Conservation (phyloP, 225 moss, liverwort and hornwort genomes). For the Bryum argenteum region DNA sequence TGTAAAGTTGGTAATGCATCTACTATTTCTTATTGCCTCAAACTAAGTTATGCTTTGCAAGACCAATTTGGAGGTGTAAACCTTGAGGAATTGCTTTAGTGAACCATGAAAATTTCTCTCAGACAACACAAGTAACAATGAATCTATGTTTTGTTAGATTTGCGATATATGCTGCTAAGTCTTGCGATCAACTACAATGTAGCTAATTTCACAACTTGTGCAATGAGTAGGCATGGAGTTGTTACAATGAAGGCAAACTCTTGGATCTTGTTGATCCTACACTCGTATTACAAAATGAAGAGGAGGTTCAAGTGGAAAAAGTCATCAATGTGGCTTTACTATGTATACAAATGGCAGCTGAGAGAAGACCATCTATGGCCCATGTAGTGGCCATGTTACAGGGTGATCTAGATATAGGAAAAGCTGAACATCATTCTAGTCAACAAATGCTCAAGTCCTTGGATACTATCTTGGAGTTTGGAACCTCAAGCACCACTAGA, state of each 20-base stretch:
- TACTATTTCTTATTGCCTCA: no score
- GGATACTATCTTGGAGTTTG: neutral
- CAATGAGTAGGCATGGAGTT: neutral
- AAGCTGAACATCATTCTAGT: neutral
- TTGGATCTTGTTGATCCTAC: slow-evolving; percentile 2
- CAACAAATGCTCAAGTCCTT: neutral
- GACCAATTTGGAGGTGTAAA: no score
- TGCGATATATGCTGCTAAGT: no score
- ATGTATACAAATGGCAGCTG: neutral
- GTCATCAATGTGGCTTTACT: neutral
- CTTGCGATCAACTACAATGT: no score
- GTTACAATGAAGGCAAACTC: slow-evolving; percentile 1
- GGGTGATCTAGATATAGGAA: slow-evolving; percentile 9
- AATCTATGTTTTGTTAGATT: no score
- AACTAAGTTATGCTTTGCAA: no score
- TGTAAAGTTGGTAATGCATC: neutral
- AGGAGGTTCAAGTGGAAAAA: neutral
- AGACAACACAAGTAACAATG: neutral
- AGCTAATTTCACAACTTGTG: neutral
- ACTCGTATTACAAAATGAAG: neutral
- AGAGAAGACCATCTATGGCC: neutral
- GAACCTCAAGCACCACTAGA: neutral
- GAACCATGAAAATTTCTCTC: neutral
- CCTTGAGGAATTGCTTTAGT: no score
- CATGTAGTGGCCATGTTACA: slow-evolving; percentile 9